A percentile compares a stretch with the other conserved stretches of the same genome.
phyloP scores from a whole-genome alignment of 148 eudicot species.

The Rhododendron molle region DNA sequence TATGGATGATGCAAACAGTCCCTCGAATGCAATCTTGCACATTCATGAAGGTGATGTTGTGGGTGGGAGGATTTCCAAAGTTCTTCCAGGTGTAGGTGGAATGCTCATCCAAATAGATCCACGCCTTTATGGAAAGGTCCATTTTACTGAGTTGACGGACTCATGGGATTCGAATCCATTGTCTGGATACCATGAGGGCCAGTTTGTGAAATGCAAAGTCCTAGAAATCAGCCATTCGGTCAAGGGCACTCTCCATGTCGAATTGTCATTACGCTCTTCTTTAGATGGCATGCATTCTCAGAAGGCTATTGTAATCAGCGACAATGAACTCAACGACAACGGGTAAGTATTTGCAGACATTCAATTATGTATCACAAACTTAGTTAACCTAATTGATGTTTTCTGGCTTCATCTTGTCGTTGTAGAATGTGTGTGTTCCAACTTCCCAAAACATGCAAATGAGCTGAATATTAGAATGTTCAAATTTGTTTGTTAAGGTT shows the following conservation, averaged over 20 bases:
- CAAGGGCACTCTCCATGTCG: conserved; percentile 64
- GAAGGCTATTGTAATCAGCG: conserved; percentile 4
- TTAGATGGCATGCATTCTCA: conserved; percentile 20
- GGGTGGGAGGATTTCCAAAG: conserved; percentile 84
- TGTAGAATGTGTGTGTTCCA: neutral
- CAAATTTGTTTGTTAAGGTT: neutral
- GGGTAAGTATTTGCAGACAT: conserved; percentile 25
- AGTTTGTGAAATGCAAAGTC: conserved; percentile 83
- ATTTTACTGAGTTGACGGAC: conserved; percentile 72
- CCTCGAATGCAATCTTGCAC: conserved; percentile 35
- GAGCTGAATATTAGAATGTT: neutral
- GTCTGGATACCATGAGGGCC: conserved; percentile 66
- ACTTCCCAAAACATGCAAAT: neutral
- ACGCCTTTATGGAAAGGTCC: conserved; percentile 81
- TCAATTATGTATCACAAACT: neutral
- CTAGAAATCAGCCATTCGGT: conserved; percentile 54
- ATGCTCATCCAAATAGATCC: conserved; percentile 84
- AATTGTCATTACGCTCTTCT: conserved; percentile 65
- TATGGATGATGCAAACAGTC: conserved; percentile 14
- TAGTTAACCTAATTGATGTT: neutral
- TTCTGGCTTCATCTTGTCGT: neutral
- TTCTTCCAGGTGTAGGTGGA: conserved; percentile 83
- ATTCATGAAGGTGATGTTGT: conserved; percentile 53
- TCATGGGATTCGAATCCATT: conserved; percentile 62
- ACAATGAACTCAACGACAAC: neutral